A percentile compares a stretch with the other conserved stretches of the same genome.
Evolutionary conservation across 352 stramenopile genomes (phyloP).

Genomic region (Phytopythium ostracodes): DNA sequence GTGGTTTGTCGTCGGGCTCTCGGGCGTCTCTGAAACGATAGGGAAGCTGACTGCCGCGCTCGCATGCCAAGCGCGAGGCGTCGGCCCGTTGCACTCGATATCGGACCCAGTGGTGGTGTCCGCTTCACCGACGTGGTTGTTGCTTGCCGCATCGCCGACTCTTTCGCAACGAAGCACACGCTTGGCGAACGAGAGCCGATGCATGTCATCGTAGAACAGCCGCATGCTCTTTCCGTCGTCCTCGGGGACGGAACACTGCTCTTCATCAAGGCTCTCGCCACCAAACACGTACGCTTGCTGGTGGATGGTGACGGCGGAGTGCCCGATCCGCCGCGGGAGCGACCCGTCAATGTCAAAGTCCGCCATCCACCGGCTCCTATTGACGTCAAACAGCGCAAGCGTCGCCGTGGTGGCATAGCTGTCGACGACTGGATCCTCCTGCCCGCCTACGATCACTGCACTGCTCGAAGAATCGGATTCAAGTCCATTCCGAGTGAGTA

Average conservation of each 20-base stretch:
- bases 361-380: conserved; percentile 39
- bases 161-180: conserved; percentile 35
- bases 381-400: conserved; percentile 61
- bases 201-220: conserved; percentile 28
- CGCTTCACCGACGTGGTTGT: background rate
- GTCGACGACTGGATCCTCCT: conserved; percentile 25
- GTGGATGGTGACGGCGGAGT: conserved; percentile 37
- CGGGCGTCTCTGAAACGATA: conserved; percentile 11
- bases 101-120: background rate
- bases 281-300: conserved; percentile 50
- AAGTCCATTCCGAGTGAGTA: background rate
- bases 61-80: conserved; percentile 44
- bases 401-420: conserved; percentile 22
- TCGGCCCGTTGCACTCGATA: background rate
- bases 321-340: conserved; percentile 48
- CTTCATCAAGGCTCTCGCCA: conserved; percentile 24
- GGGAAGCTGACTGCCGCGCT: conserved; percentile 18
- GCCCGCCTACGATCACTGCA: conserved; percentile 53
- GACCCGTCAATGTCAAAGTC: conserved; percentile 54
- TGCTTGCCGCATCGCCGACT: conserved; percentile 7
- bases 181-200: conserved; percentile 36
- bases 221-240: conserved; percentile 2
- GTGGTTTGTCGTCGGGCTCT: conserved; percentile 10
- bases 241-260: background rate
- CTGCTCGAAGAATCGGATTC: conserved; percentile 16